These are phyloP conservation scores for Begonia masoniana DNA, from an alignment of 306 rosid species.

Conservation along the genomic window DNA sequence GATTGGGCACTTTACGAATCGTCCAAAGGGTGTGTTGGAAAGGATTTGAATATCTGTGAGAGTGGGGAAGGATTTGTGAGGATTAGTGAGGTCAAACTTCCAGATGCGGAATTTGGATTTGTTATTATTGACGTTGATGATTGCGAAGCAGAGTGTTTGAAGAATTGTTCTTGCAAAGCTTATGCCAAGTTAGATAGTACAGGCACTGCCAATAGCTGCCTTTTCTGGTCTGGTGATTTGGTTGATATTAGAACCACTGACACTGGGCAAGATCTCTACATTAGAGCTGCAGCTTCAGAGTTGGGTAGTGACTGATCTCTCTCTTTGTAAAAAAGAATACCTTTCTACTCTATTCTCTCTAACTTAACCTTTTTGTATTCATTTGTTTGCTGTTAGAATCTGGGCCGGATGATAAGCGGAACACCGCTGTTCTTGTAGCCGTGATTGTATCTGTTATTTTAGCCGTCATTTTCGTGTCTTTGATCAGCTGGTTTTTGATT, in stretches of 20 bases:
- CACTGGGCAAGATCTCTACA: constrained; percentile 36
- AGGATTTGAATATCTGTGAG: constrained; percentile 14
- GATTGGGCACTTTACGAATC: background rate
- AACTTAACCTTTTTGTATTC: background rate
- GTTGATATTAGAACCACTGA: constrained; percentile 31
- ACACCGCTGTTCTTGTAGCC: background rate
- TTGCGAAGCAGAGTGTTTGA: constrained; percentile 33
- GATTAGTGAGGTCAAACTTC: constrained; percentile 31
- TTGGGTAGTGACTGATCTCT: constrained; percentile 11
- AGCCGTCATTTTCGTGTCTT: constrained; percentile 1
- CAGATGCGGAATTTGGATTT: constrained; percentile 30
- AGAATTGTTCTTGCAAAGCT: constrained; percentile 44
- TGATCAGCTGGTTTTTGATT: constrained; percentile 6
- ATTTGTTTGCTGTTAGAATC: background rate
- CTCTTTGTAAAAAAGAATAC: too few species aligned
- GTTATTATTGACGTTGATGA: constrained; percentile 10
- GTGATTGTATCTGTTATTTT: constrained; percentile 2
- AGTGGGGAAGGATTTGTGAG: constrained; percentile 57
- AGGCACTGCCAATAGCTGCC: constrained; percentile 34
- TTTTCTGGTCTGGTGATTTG: constrained; percentile 35
- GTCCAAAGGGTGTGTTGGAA: background rate
- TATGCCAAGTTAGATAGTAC: constrained; percentile 40
- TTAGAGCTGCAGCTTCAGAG: constrained; percentile 37
- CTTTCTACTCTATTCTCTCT: too few species aligned
- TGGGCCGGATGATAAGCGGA: background rate